A percentile compares a stretch with the other conserved stretches of the same genome.
Conservation (phyloP, 1,284 basidiomycete species). For the Ustilago loliicola region DNA sequence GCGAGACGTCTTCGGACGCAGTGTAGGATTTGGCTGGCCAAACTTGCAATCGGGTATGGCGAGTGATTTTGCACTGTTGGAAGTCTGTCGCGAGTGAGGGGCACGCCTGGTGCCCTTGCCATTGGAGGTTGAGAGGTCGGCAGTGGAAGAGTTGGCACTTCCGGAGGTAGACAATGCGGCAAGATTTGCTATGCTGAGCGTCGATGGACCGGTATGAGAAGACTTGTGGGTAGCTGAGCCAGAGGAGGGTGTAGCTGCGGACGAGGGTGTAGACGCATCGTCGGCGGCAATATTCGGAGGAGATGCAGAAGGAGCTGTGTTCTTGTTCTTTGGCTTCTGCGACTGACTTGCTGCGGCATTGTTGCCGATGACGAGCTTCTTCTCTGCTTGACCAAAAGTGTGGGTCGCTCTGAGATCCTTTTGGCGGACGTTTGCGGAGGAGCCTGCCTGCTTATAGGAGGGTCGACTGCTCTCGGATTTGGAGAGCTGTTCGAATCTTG, state of each 20-base stretch:
- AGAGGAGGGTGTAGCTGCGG: not conserved
- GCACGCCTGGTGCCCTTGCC: constrained; percentile 10
- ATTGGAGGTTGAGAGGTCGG: constrained; percentile 21
- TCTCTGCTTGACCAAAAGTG: constrained; percentile 42
- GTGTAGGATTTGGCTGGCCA: constrained; percentile 20
- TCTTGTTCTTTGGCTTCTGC: constrained; percentile 22
- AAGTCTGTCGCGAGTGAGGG: constrained; percentile 17
- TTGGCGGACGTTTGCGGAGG: constrained; percentile 13
- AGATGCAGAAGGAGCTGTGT: constrained; percentile 5
- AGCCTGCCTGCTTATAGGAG: constrained; percentile 1
- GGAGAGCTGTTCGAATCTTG: constrained; percentile 55
- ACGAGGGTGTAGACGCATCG: constrained; percentile 8
- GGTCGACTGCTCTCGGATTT: constrained; percentile 49
- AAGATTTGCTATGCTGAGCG: constrained; percentile 28
- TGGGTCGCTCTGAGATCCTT: constrained; percentile 41
- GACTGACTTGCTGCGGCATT: not conserved
- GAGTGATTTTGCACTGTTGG: constrained; percentile 12
- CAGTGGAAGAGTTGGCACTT: constrained; percentile 29
- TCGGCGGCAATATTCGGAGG: constrained; percentile 13
- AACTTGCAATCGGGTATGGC: constrained; percentile 26
- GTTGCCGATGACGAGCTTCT: constrained; percentile 35
- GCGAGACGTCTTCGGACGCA: constrained; percentile 20
- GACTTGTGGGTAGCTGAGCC: not conserved
- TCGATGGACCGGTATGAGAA: constrained; percentile 10
- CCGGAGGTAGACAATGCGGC: constrained; percentile 14